Evolutionary conservation across 139 green algal species (phyloP).

Genomic region (Chlamydomonas asymmetrica): DNA sequence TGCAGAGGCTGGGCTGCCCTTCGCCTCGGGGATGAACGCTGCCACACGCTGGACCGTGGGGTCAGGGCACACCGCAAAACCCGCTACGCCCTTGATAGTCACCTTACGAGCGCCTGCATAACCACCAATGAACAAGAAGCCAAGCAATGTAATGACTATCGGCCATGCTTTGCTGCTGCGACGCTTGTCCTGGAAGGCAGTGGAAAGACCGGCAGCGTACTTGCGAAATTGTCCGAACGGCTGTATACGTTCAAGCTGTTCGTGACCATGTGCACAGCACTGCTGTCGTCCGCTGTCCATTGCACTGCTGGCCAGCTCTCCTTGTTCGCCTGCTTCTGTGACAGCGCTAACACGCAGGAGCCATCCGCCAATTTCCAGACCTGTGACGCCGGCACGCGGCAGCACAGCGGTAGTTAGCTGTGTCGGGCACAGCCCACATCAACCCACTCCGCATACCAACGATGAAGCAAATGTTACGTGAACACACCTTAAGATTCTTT

Average conservation of each 20-base stretch:
- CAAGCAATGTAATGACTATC: neutral
- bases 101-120: slow-evolving; percentile 55
- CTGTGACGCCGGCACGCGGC: slow-evolving; percentile 10
- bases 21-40: slow-evolving; percentile 73
- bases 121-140: neutral
- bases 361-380: slow-evolving; percentile 62
- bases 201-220: slow-evolving; percentile 25
- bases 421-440: too few species aligned
- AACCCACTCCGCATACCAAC: neutral
- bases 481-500: neutral
- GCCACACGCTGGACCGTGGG: slow-evolving; percentile 28
- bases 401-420: neutral
- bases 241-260: slow-evolving; percentile 90
- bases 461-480: neutral
- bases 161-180: neutral
- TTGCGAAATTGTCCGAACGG: slow-evolving; percentile 49
- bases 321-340: slow-evolving; percentile 60
- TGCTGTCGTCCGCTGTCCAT: slow-evolving; percentile 71
- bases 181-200: neutral
- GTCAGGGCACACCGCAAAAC: slow-evolving; percentile 53
- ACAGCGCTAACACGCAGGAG: slow-evolving; percentile 45
- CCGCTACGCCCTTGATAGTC: slow-evolving; percentile 66
- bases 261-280: slow-evolving; percentile 68
- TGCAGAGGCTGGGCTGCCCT: slow-evolving; percentile 62
- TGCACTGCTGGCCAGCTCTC: slow-evolving; percentile 79